Base-by-base conservation (phyloP, 345 rosid species). In the Rhizophora apiculata region DNA sequence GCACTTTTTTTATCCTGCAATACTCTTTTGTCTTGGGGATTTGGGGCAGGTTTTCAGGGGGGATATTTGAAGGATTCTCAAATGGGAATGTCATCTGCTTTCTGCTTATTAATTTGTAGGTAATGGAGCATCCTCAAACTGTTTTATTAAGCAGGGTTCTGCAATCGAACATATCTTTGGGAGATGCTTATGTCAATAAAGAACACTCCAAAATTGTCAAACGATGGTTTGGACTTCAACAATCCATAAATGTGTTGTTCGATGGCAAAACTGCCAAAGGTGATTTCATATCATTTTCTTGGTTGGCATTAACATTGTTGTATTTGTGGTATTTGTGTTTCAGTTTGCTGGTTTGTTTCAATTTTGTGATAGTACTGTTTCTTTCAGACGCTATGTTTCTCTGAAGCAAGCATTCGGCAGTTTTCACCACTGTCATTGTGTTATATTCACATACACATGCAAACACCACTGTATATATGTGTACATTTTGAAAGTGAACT, bases 51-150 rank as follows among this genome's bases (percentile, higher is more conserved):
- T 54, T 32, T 53, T 20, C 2, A 18, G 16, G 37, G 13, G 30
- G 9, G 16, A n/a, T 22, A 8, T 48, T 3, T 7, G 6, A 46
- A 6, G 57, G 49, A 13, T 43, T 11, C 30, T 48, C 49, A 48
- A 21, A 9, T 8, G 22, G 52, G n/a, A 22, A 49, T 49, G 4
- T 22, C 32, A 55, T 63, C 54, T 64, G 5, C 22, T 37, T 68
- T 72, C 62, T 68, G 63, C 60, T 68, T 19, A 37, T 56, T 60
- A 43, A 61, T 60, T 68, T 81, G 51, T 59, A 93, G 98, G 91
- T 90, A 72, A 92, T 87, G 91, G 98, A 92, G 72, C 96, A 92
- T 79, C 88, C 96, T 67, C 99, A 87, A 75, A 92, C 99, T 26
- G 85, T 86, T 71, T 76, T 86, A 72, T 76, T 95, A 74, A 80